Evolutionary conservation across 2,329 filamentous ascomycete species (phyloP), one percentile per base, ranked within the genome.

Genomic region (Gremmenia infestans): DNA sequence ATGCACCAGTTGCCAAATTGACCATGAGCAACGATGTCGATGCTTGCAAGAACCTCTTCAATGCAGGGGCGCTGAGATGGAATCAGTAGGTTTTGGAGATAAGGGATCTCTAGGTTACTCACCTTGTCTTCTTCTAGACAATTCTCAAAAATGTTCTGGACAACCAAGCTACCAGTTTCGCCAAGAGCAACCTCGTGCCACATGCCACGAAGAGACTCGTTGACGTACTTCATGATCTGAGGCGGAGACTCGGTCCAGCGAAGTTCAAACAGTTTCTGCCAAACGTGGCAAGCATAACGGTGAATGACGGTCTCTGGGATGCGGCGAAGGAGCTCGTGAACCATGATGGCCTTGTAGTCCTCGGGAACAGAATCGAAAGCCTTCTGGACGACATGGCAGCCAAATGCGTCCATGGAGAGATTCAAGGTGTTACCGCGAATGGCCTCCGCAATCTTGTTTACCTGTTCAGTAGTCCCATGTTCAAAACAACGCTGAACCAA

Each of bases 1-100:
- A 99, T 97, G 76, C 94, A 99, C 94, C 94, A 99, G 72, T 99
- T 99, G 54, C 94, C 94, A 70, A 99, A 99, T 71, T 99, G 94
- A 25, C 94, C 94, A 71, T 97, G 93, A 57, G 94, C 89, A 68
- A 99, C 91, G 60, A 96, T 89, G 73, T 99, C 91, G 66, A 99
- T 96, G 71, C 94, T 97, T 58, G 83, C 83, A 55, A 99, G 83
- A 40, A 99, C 94, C 72, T 99, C 94, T 72, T 96, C 92, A 69
- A 99, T 96, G 69, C 94, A 97, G 47, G 92, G 92, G 58, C 95
- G 91, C 92, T 96, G 64, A n/a, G 60, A 53, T 35, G 49, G 51
- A 61, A 35, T 68, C 60, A 70, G 63, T 28, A 50, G 17, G 36
- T 40, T 25, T 47, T 35, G 17, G 23, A 23, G 22, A 17, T 32